Base-by-base conservation (phyloP, 352 stramenopile genomes). In the Elongisporangium undulatum region DNA sequence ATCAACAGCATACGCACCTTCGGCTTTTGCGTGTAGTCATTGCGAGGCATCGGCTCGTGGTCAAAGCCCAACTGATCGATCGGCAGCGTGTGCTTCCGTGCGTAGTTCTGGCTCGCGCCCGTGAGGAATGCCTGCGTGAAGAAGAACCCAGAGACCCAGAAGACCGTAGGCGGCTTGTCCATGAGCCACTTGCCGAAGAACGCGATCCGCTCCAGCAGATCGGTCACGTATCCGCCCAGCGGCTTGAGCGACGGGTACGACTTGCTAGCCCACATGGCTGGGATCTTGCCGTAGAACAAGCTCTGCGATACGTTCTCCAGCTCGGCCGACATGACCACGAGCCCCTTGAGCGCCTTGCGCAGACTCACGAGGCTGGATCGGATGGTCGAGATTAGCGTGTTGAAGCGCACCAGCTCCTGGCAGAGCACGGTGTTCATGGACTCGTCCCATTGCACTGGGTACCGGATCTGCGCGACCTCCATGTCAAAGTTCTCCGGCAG, bases 81-180 rank as follows among this genome's bases (percentile, higher is more conserved):
- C 1, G 95, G 91, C 45, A 97, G 73, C 61, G 85, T 92, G 66
- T 98, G 94, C 62, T 94, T 92, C 2, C 95, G 77, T 10, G 95
- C 95, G 58, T 82, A 98, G 64, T 98, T 98, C 66, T 98, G 95
- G 59, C 94, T 93, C 45, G 89, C 93, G 26, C 95, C 94, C 0
- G 95, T 98, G 50, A 98, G 72, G 69, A 98, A 98, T 15, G 94
- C 93, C 73, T 98, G 90, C 3, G 95, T 96, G 75, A 98, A 98
- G 73, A 98, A 98, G 68, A 98, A 98, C 0, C 94, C 92, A 19
- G 82, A 96, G 57, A 98, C 85, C 95, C 94, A 98, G 69, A 95
- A 98, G 8, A 97, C 82, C 9, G 79, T 69, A 4, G 93, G 94
- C 13, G 91, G 77, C 19, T 88, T 91, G 55, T 93, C 76, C 24